Conservation (phyloP, 2,329 filamentous ascomycete species). For the Cytospora leucostoma region DNA sequence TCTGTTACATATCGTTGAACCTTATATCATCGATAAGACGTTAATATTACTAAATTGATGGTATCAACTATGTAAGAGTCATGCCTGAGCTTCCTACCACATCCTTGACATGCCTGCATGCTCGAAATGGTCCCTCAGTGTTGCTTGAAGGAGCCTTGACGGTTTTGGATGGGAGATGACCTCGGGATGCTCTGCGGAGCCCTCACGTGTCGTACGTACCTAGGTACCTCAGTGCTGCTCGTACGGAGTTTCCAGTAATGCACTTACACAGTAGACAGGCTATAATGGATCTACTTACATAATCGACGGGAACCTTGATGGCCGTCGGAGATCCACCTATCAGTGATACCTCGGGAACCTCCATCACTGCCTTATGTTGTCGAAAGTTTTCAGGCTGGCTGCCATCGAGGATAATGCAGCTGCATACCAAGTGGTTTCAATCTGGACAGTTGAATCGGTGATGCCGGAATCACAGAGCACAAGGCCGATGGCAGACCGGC, state of each 20-base stretch:
- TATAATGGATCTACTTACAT: not conserved
- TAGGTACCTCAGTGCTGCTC: no score
- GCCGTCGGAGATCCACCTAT: not conserved
- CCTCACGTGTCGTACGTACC: no score
- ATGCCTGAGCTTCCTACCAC: not conserved
- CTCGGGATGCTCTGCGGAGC: no score
- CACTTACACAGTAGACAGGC: not conserved
- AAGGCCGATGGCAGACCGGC: constrained; percentile 1
- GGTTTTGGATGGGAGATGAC: no score
- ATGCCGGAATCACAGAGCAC: constrained; percentile 4
- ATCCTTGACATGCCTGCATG: not conserved
- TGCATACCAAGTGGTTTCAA: not conserved
- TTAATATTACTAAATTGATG: not conserved
- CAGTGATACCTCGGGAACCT: not conserved
- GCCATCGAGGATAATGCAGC: not conserved
- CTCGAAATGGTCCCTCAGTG: not conserved
- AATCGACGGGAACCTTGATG: not conserved
- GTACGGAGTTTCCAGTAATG: not conserved
- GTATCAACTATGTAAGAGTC: not conserved
- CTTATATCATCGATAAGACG: not conserved
- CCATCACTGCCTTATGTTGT: not conserved
- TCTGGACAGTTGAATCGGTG: not conserved
- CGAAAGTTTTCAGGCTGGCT: not conserved
- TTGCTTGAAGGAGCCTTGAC: no score
- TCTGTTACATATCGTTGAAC: not conserved